Percentiles rank a stretch among this genome's conserved stretches.
Evolutionary conservation across 495 filamentous ascomycete species (phyloP).

Genomic region (Penicillium tannophilum): DNA sequence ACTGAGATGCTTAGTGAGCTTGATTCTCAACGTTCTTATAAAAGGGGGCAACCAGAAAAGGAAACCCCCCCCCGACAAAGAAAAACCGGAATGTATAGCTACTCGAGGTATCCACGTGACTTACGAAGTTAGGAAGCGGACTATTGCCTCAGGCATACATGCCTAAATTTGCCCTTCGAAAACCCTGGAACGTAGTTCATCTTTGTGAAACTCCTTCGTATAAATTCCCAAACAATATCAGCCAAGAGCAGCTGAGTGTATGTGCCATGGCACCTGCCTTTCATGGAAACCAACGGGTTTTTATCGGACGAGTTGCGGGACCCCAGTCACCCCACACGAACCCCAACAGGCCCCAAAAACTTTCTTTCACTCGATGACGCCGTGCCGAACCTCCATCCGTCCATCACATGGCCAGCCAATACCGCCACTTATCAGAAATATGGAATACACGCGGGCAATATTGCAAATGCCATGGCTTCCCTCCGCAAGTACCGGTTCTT

Average conservation of each 20-base stretch:
- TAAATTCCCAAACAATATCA: not conserved
- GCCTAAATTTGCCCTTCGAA: too few species aligned
- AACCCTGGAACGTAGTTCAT: too few species aligned
- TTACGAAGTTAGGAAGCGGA: not conserved
- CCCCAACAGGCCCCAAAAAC: conserved; percentile 15
- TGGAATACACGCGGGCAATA: not conserved
- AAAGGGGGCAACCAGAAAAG: too few species aligned
- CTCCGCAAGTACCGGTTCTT: conserved; percentile 3
- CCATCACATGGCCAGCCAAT: not conserved
- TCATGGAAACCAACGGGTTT: conserved; percentile 13
- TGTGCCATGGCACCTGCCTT: conserved; percentile 9
- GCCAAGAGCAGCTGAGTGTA: too few species aligned
- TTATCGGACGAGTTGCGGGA: conserved; percentile 22
- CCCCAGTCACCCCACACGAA: conserved; percentile 1
- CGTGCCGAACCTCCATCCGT: conserved; percentile 4
- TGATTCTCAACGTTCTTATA: too few species aligned
- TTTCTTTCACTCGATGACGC: conserved; percentile 19
- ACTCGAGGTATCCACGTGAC: not conserved
- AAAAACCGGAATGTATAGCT: not conserved
- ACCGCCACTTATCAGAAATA: not conserved
- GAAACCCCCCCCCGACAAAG: too few species aligned
- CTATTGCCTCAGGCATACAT: too few species aligned
- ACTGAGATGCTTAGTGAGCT: too few species aligned
- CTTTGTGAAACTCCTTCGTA: not conserved
- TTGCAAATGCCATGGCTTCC: not conserved